A percentile compares a stretch with the other conserved stretches of the same genome.
Conservation (phyloP, 202 grass and related monocot species). For the Panicum virgatum region DNA sequence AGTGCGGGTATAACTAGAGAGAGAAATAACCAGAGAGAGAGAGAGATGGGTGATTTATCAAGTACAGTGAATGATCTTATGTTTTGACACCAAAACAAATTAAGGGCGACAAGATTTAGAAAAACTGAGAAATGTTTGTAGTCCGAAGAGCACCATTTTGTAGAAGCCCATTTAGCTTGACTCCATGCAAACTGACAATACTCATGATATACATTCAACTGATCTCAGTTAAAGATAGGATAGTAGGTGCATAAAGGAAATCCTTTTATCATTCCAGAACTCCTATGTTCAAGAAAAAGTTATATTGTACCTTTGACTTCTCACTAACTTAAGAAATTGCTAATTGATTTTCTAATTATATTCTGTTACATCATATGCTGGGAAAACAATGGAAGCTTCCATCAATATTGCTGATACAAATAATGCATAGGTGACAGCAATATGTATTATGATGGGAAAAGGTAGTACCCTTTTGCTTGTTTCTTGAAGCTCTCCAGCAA, state of each 20-base stretch:
- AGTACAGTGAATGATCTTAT: background rate
- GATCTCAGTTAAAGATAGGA: background rate
- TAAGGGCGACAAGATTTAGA: background rate
- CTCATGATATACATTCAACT: constrained; percentile 5
- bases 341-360: background rate
- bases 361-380: background rate
- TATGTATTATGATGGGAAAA: constrained; percentile 28
- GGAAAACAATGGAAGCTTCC: background rate
- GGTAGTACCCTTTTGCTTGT: constrained; percentile 83
- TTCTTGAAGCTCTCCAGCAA: constrained; percentile 97
- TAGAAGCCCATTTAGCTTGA: background rate
- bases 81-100: background rate
- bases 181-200: constrained; percentile 13
- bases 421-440: constrained; percentile 3
- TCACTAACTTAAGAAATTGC: background rate
- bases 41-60: background rate
- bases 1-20: too few relatives aligned
- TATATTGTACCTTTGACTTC: background rate
- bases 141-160: background rate
- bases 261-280: constrained; percentile 10
- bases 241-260: background rate
- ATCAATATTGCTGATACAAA: constrained; percentile 7
- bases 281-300: background rate
- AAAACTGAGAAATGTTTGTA: background rate
- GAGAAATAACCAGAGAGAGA: too few relatives aligned